Conservation (phyloP, 2,329 filamentous ascomycete species). For the Penicillium sp. region DNA sequence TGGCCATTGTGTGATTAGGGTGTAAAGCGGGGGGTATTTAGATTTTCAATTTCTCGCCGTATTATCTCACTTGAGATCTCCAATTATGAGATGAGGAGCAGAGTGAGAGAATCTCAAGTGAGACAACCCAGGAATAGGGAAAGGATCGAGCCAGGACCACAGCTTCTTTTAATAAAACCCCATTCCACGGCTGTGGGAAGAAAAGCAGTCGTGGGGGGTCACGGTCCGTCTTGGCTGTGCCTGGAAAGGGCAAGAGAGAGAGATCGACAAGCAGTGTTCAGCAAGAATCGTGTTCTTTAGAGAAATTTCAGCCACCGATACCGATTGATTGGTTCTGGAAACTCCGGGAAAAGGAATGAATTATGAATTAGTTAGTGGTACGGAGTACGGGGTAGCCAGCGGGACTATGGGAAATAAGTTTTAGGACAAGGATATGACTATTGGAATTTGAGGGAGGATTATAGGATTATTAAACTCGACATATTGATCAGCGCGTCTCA, state of each 20-base stretch:
- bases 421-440: not conserved
- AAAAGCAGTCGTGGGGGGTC: conserved; percentile 8
- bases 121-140: not conserved
- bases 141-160: conserved; percentile 12
- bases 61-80: not conserved
- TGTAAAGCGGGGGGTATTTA: not conserved
- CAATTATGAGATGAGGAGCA: not conserved
- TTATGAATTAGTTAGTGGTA: not conserved
- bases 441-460: not conserved
- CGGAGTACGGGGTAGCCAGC: not conserved
- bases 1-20: conserved; percentile 27
- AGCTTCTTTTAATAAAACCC: conserved; percentile 13
- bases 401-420: conserved; percentile 7
- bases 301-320: not conserved
- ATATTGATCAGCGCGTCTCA: not conserved
- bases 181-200: conserved; percentile 4
- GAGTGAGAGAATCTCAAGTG: not conserved
- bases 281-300: not conserved
- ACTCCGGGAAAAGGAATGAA: not conserved
- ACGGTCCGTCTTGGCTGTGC: not conserved
- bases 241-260: conserved; percentile 1
- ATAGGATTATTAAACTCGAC: conserved; percentile 1
- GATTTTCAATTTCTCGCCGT: not conserved
- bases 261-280: conserved; percentile 4
- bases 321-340: not conserved